Base-by-base conservation (phyloP, 2,329 filamentous ascomycete genomes). In the Knoxdaviesia capensis region DNA sequence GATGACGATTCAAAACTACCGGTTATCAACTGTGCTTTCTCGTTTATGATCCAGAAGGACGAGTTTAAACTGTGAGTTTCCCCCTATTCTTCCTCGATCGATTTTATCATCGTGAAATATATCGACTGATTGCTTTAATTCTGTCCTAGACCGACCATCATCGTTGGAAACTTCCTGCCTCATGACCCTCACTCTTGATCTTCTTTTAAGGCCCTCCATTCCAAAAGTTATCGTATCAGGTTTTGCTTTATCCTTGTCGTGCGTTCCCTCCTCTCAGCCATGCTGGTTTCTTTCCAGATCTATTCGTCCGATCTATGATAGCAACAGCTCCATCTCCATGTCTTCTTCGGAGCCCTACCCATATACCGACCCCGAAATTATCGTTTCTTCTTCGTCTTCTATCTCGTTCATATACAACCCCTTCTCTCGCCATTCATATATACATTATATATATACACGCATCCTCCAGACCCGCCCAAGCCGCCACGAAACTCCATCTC, bases 131-230 rank as follows among this genome's bases (percentile, higher is more conserved):
- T 41, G 39, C 34, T 28, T 31, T 31, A 34, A 32, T 20, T n/a
- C 28, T 7, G 32, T 10, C 10, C 9, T 20, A 94, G 90, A 54
- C 90, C 90, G 41, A 86, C 84, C 41, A 66, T 98, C 48, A 98
- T 98, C 53, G 80, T 98, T 40, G 90, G 90, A 40, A 98, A 98
- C 56, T 98, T 98, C 58, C 61, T 98, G 47, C 90, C 90, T 3
- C 86, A 93, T 55, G 76, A 86, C 52, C 74, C 77, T 11, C 53
- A 38, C 10, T 35, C 9, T 35, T 35, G 34, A 11, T 11, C 3
- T 35, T 35, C 34, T 9, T 35, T 35, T 3, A 2, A 2, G 20
- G 20, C 20, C 20, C 20, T 20, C 20, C 20, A 2, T 20, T 20
- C 20, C 20, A 20, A 20, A 20, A 20, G 20, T 20, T 20, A 20